Evolutionary conservation across 345 rosid species (phyloP), one percentile per base, ranked within the genome.

Genomic region (Eucalyptus cloeziana): DNA sequence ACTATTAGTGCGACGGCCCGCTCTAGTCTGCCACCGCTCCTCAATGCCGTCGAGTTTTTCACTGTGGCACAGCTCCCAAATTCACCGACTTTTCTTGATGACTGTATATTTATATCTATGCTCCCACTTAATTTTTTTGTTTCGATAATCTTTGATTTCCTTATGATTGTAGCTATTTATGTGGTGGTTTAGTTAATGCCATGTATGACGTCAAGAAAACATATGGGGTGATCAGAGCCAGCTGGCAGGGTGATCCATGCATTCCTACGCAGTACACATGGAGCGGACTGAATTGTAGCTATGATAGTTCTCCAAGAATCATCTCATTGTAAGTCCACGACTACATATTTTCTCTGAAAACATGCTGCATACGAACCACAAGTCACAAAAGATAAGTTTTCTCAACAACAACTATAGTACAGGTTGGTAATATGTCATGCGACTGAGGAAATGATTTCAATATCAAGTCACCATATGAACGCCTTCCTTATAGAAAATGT

Each of bases 171-270:
- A 25, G 33, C 40, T 21, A 17, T 67, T n/a, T 67, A 67, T 15
- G 40, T 15, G 79, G 79, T 67, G 79, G 21, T 67, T n/a, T 31
- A 96, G 97, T 93, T 88, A 86, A 88, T 56, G 92, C 92, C 7
- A 92, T 92, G 12, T 49, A 25, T 43, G 81, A 60, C 11, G 87
- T 90, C 88, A 92, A 90, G 87, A 54, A 86, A 37, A 25, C 25
- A 7, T 91, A 91, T 86, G 87, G 76, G 30, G 54, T 92, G 45
- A 76, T 27, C 11, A 67, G 71, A 81, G 67, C 64, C 15, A 69
- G 52, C 45, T 92, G 92, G 94, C 94, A 92, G 24, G 93, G 93
- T 24, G 93, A 92, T 88, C 92, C 91, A 12, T 89, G 92, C 31
- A 30, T 87, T 16, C 93, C 92, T 5, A 44, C 6, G n/a, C 69